phyloP scores from a whole-genome alignment of 2,329 filamentous ascomycete species.

The Beauveria asiatica region DNA sequence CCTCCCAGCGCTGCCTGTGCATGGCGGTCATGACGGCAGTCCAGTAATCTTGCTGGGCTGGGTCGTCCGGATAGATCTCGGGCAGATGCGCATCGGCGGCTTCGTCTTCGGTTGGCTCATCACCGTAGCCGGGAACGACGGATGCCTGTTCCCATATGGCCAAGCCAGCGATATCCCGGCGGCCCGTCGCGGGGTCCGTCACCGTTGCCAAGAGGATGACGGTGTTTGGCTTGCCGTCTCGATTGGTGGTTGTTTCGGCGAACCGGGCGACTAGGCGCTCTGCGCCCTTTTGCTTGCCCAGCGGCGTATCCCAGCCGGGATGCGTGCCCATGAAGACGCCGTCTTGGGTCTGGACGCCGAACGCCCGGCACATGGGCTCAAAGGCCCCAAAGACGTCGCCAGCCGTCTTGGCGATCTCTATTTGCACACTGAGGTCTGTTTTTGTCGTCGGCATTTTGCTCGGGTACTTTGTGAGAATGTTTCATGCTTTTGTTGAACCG shows the following conservation, averaged over 20 bases:
- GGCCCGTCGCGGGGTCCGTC: constrained; percentile 21
- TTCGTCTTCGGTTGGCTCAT: constrained; percentile 27
- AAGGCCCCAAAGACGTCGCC: constrained; percentile 21
- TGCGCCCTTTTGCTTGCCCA: constrained; percentile 30
- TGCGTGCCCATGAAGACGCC: constrained; percentile 42
- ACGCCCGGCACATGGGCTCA: constrained; percentile 24
- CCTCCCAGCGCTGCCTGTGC: constrained; percentile 32
- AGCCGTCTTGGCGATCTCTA: constrained; percentile 21
- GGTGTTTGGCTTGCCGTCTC: constrained; percentile 37
- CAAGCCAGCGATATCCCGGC: constrained; percentile 35
- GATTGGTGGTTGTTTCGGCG: constrained; percentile 28
- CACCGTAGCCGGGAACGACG: constrained; percentile 38
- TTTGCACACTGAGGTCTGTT: background rate
- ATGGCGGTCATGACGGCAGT: constrained; percentile 36
- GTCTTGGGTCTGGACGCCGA: constrained; percentile 43
- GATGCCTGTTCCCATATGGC: constrained; percentile 49
- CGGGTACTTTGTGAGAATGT: too few relatives aligned
- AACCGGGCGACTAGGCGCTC: constrained; percentile 34
- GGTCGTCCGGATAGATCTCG: constrained; percentile 33
- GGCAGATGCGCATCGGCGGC: constrained; percentile 23
- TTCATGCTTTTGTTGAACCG: too few relatives aligned
- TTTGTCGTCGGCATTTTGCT: background rate
- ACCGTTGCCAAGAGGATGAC: constrained; percentile 47
- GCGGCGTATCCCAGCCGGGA: constrained; percentile 44
- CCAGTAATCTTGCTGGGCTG: constrained; percentile 37